Evolutionary conservation across 176 grass and related monocot species (phyloP), one percentile per base, ranked within the genome.

Genomic region (Tillandsia fasciculata): DNA sequence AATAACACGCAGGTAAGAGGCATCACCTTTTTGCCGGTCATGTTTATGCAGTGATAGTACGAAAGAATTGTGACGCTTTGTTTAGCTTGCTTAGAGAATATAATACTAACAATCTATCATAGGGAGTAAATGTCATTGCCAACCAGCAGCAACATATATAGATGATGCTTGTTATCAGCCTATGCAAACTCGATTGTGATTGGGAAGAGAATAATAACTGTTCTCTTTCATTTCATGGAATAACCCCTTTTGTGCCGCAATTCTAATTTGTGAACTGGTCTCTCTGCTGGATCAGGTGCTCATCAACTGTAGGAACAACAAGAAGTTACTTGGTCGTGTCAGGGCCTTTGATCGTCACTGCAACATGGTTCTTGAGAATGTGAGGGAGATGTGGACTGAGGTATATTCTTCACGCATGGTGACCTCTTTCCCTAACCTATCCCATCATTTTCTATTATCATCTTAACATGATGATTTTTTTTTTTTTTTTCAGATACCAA

Each of bases 321-420:
- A 87, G 77, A 97, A 92, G 53, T 64, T 92, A 50, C 89, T 97
- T 67, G 94, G 94, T 23, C 86, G 84, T 11, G 89, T 97, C 24
- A 92, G 93, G 64, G 93, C 93, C 49, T 97, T 97, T 80, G 93
- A 97, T 83, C 77, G 89, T 11, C 89, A 90, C 42, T 97, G 89
- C 77, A 97, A 97, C 77, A 97, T 97, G 93, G 93, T 97, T 83
- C 83, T 97, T 15, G 93, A 97, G 79, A 97, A 97, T 64, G 89
- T 93, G 17, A 74, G 86, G 80, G 94, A 97, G 79, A 97, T 97
- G 89, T 93, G 94, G 89, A 97, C 94, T 48, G 94, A 92, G 84
- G 86, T 92, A 87, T 51, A 53, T 42, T 51, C 10, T 42, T 42
- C 33, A 42, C 3, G 33, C 33, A 7, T 6, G 3, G 33, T 6